A percentile compares a stretch with the other conserved stretches of the same genome.
These are phyloP conservation scores for Gilbertella persicaria DNA, from an alignment of 371 early-diverging fungal genomes.

Conservation along the genomic window DNA sequence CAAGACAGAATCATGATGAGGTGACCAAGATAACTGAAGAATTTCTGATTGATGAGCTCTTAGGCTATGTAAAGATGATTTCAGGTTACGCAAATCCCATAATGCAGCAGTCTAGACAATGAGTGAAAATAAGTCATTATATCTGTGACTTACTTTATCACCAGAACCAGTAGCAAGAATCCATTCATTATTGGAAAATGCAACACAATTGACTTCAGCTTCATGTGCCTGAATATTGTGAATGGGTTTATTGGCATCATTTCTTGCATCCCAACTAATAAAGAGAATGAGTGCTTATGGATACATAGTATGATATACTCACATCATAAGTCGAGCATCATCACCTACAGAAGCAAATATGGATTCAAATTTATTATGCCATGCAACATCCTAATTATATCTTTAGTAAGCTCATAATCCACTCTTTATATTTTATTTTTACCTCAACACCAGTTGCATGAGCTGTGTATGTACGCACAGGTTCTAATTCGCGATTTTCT, in stretches of 20 bases:
- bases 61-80: conserved; percentile 77
- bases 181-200: conserved; percentile 90
- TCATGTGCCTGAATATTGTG: conserved; percentile 86
- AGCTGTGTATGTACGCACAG: conserved; percentile 72
- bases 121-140: not conserved
- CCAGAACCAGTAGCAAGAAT: conserved; percentile 94
- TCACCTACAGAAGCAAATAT: conserved; percentile 97
- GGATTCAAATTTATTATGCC: conserved; percentile 80
- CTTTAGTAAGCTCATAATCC: conserved; percentile 1
- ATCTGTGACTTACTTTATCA: conserved; percentile 68
- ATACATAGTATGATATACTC: conserved; percentile 24
- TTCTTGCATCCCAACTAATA: conserved; percentile 73
- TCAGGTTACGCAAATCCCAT: conserved; percentile 97
- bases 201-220: conserved; percentile 93
- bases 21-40: conserved; percentile 96
- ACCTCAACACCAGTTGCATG: conserved; percentile 94
- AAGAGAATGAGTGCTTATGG: not conserved
- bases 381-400: conserved; percentile 81
- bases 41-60: conserved; percentile 92
- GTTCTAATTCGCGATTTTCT: conserved; percentile 75
- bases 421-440: conserved; percentile 4
- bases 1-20: conserved; percentile 88
- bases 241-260: conserved; percentile 60
- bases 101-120: conserved; percentile 76
- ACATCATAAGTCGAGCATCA: conserved; percentile 90